These are phyloP conservation scores for Extremus antarcticus DNA, from an alignment of 495 filamentous ascomycete species.

Conservation along the genomic window DNA sequence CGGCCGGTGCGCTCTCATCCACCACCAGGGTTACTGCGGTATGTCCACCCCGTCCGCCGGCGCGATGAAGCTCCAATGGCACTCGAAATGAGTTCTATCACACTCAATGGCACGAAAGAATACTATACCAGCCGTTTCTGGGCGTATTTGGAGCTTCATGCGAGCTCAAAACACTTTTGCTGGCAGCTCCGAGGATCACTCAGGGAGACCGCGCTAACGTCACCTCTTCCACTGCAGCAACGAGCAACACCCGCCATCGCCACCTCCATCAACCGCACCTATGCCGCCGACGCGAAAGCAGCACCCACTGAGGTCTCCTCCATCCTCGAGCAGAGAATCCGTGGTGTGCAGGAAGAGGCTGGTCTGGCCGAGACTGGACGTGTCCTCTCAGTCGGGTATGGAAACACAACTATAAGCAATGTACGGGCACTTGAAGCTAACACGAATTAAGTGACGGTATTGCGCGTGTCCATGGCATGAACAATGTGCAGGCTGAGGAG, in stretches of 20 bases:
- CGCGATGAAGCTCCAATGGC: slow-evolving; percentile 18
- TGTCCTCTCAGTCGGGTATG: slow-evolving; percentile 96
- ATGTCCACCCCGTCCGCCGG: slow-evolving; percentile 39
- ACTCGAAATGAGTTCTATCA: background rate
- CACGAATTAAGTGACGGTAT: slow-evolving; percentile 82
- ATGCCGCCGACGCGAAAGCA: slow-evolving; percentile 90
- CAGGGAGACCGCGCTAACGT: slow-evolving; percentile 14
- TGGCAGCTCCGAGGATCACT: background rate
- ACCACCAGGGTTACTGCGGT: slow-evolving; percentile 81
- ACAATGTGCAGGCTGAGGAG: slow-evolving; percentile 99
- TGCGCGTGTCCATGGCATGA: slow-evolving; percentile 98
- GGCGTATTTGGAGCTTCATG: background rate
- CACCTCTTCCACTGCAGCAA: slow-evolving; percentile 42
- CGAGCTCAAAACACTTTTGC: background rate
- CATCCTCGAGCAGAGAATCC: slow-evolving; percentile 97
- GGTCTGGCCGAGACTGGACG: slow-evolving; percentile 95
- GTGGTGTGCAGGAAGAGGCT: slow-evolving; percentile 93
- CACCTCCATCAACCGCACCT: slow-evolving; percentile 72
- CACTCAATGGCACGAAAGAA: slow-evolving; percentile 14
- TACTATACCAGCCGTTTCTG: background rate
- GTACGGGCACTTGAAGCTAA: slow-evolving; percentile 32
- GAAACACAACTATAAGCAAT: slow-evolving; percentile 14
- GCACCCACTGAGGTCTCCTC: slow-evolving; percentile 96
- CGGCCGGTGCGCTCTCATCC: slow-evolving; percentile 58
- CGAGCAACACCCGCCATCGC: slow-evolving; percentile 73